These are phyloP conservation scores for Hyphopichia homilentoma DNA, from an alignment of 805 yeast species.

Conservation along the genomic window DNA sequence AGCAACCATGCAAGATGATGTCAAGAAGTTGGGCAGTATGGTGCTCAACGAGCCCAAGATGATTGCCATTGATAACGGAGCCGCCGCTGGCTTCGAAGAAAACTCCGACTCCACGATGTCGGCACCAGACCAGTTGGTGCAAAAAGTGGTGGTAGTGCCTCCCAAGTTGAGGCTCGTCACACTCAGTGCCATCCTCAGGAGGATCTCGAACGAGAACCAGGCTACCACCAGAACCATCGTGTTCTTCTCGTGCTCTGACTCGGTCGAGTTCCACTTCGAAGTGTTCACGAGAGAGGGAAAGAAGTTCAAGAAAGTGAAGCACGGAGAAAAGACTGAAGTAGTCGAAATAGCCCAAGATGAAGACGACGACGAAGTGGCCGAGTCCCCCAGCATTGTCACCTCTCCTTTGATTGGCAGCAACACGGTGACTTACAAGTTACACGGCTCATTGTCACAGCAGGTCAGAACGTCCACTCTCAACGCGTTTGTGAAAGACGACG, in stretches of 20 bases:
- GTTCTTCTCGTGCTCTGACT: conserved; percentile 90
- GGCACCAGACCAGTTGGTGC: conserved; percentile 90
- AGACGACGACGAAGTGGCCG: conserved; percentile 18
- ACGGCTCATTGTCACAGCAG: conserved; percentile 88
- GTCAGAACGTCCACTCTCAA: conserved; percentile 73
- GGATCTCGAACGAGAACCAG: conserved; percentile 20
- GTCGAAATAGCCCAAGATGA: conserved; percentile 15
- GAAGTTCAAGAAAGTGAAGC: conserved; percentile 27
- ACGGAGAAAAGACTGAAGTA: conserved; percentile 17
- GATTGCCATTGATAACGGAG: conserved; percentile 42
- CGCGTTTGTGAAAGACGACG: conserved; percentile 46
- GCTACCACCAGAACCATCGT: conserved; percentile 60
- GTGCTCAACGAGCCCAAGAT: conserved; percentile 72
- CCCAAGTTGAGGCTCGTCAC: conserved; percentile 88
- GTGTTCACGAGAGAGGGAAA: conserved; percentile 63
- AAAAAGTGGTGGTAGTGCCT: conserved; percentile 80
- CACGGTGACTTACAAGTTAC: conserved; percentile 60
- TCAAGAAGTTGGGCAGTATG: conserved; percentile 74
- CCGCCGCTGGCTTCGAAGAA: conserved; percentile 13
- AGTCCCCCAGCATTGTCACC: conserved; percentile 41
- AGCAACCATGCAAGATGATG: conserved; percentile 85
- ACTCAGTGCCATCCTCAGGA: conserved; percentile 60
- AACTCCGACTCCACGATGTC: conserved; percentile 17
- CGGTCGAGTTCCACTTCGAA: conserved; percentile 90
- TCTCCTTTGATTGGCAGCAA: conserved; percentile 50